phyloP scores from a whole-genome alignment of 23 red algal species.

The Gracilaria vermiculophylla region DNA sequence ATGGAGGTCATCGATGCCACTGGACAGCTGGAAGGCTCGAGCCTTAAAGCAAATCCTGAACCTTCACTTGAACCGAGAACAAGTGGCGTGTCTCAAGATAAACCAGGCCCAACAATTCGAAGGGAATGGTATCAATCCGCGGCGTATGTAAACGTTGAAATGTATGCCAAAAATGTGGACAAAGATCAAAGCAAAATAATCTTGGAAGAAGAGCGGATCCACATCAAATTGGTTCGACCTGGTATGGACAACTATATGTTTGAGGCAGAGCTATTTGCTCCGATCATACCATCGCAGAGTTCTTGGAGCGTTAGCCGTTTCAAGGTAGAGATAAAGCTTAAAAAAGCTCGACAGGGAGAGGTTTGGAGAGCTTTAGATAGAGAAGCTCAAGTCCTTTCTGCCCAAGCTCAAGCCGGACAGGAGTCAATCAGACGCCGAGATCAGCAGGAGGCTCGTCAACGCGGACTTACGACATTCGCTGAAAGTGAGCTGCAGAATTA shows the following conservation, averaged over 20 bases:
- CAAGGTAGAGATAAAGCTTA: constrained; percentile 80
- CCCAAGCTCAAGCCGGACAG: constrained; percentile 25
- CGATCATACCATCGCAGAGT: constrained; percentile 12
- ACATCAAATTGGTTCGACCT: constrained; percentile 21
- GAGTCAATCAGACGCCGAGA: constrained; percentile 30
- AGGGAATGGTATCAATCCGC: constrained; percentile 71
- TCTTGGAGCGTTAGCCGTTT: constrained; percentile 55
- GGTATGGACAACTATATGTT: constrained; percentile 27
- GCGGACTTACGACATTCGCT: constrained; percentile 24
- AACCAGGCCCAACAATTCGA: background rate
- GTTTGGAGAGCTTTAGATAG: constrained; percentile 65
- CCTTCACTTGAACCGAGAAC: background rate
- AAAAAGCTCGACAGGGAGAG: constrained; percentile 46
- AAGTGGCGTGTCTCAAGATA: background rate
- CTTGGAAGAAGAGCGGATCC: constrained; percentile 23
- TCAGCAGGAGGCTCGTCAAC: constrained; percentile 30
- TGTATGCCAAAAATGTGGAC: constrained; percentile 72
- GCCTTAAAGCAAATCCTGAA: background rate
- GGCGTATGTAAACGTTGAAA: constrained; percentile 55
- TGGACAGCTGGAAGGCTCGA: background rate
- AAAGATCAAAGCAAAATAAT: constrained; percentile 6
- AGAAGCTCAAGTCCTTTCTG: constrained; percentile 27
- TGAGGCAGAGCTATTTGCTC: constrained; percentile 14
- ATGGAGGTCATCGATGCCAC: constrained; percentile 48
- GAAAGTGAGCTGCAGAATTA: constrained; percentile 61